Evolutionary conservation across 768 basidiomycete species (phyloP).

Genomic region (Hortiboletus campestris): DNA sequence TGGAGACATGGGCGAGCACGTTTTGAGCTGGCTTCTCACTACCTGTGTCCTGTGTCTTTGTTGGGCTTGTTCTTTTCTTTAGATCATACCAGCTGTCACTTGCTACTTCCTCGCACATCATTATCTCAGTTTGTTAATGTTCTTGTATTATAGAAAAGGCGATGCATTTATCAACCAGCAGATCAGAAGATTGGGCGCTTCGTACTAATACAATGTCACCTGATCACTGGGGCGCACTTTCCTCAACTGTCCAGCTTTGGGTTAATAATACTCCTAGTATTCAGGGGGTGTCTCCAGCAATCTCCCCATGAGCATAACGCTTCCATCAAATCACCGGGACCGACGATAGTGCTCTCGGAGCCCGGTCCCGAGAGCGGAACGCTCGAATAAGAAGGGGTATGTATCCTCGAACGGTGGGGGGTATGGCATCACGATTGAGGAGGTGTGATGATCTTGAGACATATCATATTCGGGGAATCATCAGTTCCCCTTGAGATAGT

Average conservation of each 20-base stretch:
- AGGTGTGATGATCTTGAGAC: not conserved
- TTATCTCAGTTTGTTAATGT: constrained; percentile 28
- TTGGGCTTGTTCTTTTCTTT: constrained; percentile 11
- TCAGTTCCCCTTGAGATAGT: not conserved
- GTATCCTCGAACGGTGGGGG: not conserved
- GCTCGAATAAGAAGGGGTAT: not conserved
- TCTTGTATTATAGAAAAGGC: constrained; percentile 32
- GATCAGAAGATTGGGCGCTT: not conserved
- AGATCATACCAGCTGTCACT: constrained; percentile 27
- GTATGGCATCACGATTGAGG: not conserved
- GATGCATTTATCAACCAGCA: constrained; percentile 11
- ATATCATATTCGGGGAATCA: too few species aligned
- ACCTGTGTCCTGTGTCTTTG: constrained; percentile 7
- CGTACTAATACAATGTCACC: not conserved
- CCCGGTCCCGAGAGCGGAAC: not conserved
- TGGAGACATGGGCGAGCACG: constrained; percentile 79
- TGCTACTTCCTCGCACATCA: constrained; percentile 30
- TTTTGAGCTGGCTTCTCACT: constrained; percentile 43
- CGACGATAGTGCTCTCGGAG: not conserved
- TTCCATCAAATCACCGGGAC: constrained; percentile 4
- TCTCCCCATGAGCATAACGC: not conserved
- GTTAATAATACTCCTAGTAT: constrained; percentile 1
- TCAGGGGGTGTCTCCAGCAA: not conserved
- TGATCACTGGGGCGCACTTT: not conserved
- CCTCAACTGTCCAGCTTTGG: not conserved